Percentiles rank a stretch among this genome's conserved stretches.
These are phyloP conservation scores for Scytalidium lignicola DNA, from an alignment of 2,329 filamentous ascomycete species.

Conservation along the genomic window DNA sequence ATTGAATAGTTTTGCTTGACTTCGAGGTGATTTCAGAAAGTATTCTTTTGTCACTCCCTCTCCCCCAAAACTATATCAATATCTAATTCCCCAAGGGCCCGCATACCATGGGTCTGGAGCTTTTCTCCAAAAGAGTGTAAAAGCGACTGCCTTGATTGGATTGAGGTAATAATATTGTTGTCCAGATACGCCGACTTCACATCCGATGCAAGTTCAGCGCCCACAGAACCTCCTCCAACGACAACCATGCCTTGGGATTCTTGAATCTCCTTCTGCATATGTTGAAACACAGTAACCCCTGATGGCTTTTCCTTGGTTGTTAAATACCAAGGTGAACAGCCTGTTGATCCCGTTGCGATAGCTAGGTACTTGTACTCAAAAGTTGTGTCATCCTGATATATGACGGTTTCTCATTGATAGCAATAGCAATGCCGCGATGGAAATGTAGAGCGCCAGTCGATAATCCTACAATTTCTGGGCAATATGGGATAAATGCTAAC, in stretches of 20 bases:
- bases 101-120: slow-evolving; percentile 31
- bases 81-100: slow-evolving; percentile 31
- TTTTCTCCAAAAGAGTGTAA: slow-evolving; percentile 36
- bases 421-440: slow-evolving; percentile 26
- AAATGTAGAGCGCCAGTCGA: slow-evolving; percentile 28
- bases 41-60: slow-evolving; percentile 14
- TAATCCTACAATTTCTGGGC: slow-evolving; percentile 19
- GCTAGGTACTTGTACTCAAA: slow-evolving; percentile 37
- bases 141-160: slow-evolving; percentile 40
- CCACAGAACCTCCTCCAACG: slow-evolving; percentile 43
- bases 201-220: slow-evolving; percentile 44
- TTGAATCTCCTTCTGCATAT: slow-evolving; percentile 26
- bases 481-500: slow-evolving; percentile 45
- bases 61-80: slow-evolving; percentile 35
- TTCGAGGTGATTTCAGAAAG: slow-evolving; percentile 23
- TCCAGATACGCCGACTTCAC: slow-evolving; percentile 39
- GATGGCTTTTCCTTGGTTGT: slow-evolving; percentile 21
- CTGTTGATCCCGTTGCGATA: slow-evolving; percentile 36
- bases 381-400: slow-evolving; percentile 27
- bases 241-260: slow-evolving; percentile 25
- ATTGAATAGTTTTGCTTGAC: slow-evolving; percentile 26
- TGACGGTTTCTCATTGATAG: slow-evolving; percentile 26
- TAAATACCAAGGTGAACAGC: slow-evolving; percentile 30
- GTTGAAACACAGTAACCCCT: slow-evolving; percentile 25
- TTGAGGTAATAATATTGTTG: slow-evolving; percentile 40